These are phyloP conservation scores for Trichosporon coremiiforme DNA, from an alignment of 1,284 basidiomycete species.

Conservation along the genomic window DNA sequence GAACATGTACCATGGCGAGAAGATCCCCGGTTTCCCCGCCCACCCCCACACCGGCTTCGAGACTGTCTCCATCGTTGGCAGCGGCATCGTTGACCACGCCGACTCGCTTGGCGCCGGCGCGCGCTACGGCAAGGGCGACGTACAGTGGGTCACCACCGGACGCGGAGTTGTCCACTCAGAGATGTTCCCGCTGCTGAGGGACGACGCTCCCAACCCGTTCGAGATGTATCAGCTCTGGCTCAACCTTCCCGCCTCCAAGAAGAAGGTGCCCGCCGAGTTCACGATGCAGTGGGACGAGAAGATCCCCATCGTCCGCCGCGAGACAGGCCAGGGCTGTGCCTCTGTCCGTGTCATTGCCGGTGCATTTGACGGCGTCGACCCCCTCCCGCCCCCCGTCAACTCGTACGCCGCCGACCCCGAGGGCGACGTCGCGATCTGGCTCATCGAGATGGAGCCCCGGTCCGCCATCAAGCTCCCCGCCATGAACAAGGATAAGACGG, in stretches of 20 bases:
- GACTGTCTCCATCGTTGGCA: slow-evolving; percentile 22
- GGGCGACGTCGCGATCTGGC: slow-evolving; percentile 28
- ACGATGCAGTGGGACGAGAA: slow-evolving; percentile 32
- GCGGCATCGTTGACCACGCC: slow-evolving; percentile 27
- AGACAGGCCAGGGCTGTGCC: slow-evolving; percentile 14
- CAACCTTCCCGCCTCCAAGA: slow-evolving; percentile 28
- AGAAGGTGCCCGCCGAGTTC: slow-evolving; percentile 28
- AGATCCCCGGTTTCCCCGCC: slow-evolving; percentile 28
- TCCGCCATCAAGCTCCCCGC: slow-evolving; percentile 21
- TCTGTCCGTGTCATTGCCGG: slow-evolving; percentile 27
- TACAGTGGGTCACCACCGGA: slow-evolving; percentile 34
- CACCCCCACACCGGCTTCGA: slow-evolving; percentile 31
- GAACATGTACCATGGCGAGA: slow-evolving; percentile 31
- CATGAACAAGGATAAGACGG: slow-evolving; percentile 7
- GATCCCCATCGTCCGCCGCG: slow-evolving; percentile 20
- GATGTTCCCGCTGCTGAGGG: slow-evolving; percentile 30
- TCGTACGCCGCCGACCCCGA: slow-evolving; percentile 19
- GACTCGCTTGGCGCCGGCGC: slow-evolving; percentile 30
- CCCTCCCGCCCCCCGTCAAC: slow-evolving; percentile 21
- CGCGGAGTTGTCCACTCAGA: slow-evolving; percentile 30
- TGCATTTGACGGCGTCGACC: slow-evolving; percentile 14
- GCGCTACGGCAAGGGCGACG: slow-evolving; percentile 29
- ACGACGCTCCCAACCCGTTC: slow-evolving; percentile 24
- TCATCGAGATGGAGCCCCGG: slow-evolving; percentile 26
- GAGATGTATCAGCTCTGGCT: slow-evolving; percentile 34